Conservation (phyloP, 139 green algal species). For the Coelastrella sp. region DNA sequence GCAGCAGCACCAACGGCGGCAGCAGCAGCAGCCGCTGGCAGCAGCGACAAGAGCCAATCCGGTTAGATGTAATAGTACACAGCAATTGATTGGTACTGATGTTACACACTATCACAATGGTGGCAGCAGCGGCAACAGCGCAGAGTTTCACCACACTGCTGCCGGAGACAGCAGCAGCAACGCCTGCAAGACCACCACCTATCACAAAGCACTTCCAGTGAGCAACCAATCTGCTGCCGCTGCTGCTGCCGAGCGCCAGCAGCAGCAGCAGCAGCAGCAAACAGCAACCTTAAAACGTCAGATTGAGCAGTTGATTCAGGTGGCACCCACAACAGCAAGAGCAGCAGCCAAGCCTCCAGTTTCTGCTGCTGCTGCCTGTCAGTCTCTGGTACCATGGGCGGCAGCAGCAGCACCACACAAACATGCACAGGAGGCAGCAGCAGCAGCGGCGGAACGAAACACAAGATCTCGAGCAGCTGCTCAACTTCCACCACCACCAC, state of each 20-base stretch:
- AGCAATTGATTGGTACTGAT: too few species aligned
- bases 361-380: conserved; percentile 5
- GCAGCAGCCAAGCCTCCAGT: neutral
- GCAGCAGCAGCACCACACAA: neutral
- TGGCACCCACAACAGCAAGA: neutral
- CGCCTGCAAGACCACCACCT: too few species aligned
- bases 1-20: neutral
- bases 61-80: neutral
- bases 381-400: neutral
- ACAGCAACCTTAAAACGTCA: neutral
- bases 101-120: neutral
- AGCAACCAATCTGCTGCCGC: neutral
- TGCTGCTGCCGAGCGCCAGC: neutral
- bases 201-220: neutral
- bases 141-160: neutral
- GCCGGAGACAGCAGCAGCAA: neutral
- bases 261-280: neutral
- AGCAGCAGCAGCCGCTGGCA: neutral
- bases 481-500: neutral
- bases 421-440: neutral
- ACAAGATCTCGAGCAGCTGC: neutral
- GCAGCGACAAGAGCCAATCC: neutral
- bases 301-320: neutral
- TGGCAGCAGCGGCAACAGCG: conserved; percentile 4
- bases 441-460: neutral